Percentiles rank a stretch among this genome's conserved stretches.
Evolutionary conservation across 2,329 filamentous ascomycete genomes (phyloP).

Genomic region (Fusarium sp.): DNA sequence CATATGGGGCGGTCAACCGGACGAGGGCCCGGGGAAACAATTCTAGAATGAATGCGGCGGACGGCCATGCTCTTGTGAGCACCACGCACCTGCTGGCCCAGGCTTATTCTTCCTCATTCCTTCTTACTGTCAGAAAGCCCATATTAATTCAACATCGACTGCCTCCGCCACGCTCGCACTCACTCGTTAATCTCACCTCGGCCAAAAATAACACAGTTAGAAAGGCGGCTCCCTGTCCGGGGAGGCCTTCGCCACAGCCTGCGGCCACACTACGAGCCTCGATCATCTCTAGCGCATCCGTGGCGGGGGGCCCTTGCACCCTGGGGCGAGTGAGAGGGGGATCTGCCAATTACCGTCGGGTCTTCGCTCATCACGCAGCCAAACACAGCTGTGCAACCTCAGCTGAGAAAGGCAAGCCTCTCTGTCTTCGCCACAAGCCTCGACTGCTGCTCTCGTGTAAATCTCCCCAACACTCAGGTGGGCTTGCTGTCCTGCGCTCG

Average conservation of each 20-base stretch:
- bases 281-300: slow-evolving; percentile 17
- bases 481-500: background rate
- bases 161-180: background rate
- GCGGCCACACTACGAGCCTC: slow-evolving; percentile 22
- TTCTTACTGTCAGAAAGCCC: background rate
- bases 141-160: background rate
- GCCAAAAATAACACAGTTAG: slow-evolving; percentile 33
- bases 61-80: background rate
- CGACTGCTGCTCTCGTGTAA: background rate
- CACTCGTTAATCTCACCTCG: slow-evolving; percentile 1
- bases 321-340: slow-evolving; percentile 10
- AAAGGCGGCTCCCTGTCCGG: background rate
- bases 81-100: background rate
- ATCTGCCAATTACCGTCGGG: slow-evolving; percentile 5
- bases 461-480: background rate
- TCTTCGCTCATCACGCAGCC: slow-evolving; percentile 3
- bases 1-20: background rate
- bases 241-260: slow-evolving; percentile 32
- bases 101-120: background rate
- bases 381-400: slow-evolving; percentile 10
- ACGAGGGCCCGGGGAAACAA: background rate
- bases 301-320: slow-evolving; percentile 12
- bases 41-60: slow-evolving; percentile 17
- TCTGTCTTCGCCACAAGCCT: slow-evolving; percentile 2
- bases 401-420: slow-evolving; percentile 7